Evolutionary conservation across 2,329 filamentous ascomycete genomes (phyloP).

Genomic region (Tetracladium maxilliforme): DNA sequence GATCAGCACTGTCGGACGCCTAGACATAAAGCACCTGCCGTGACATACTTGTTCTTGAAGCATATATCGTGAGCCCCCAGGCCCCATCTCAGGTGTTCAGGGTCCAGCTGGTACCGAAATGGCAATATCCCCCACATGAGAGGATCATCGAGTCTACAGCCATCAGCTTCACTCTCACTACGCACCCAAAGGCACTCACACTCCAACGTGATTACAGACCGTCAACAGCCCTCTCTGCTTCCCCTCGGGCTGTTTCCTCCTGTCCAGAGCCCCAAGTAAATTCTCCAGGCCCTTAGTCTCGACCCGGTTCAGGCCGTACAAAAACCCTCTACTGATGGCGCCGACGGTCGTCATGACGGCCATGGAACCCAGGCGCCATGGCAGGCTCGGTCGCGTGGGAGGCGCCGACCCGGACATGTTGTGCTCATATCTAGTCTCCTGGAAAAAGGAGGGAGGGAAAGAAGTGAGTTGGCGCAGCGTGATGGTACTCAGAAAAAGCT

Average conservation of each 20-base stretch:
- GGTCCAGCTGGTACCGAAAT: conserved; percentile 53
- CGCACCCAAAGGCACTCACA: conserved; percentile 44
- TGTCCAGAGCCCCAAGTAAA: conserved; percentile 65
- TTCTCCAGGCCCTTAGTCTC: conserved; percentile 63
- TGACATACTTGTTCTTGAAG: conserved; percentile 64
- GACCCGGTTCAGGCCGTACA: conserved; percentile 59
- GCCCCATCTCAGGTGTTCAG: conserved; percentile 70
- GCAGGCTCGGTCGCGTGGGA: conserved; percentile 34
- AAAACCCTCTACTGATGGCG: conserved; percentile 55
- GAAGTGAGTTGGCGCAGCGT: no score
- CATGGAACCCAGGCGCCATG: conserved; percentile 63
- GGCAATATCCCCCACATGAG: conserved; percentile 87
- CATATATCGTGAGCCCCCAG: conserved; percentile 92
- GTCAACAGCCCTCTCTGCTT: conserved; percentile 72
- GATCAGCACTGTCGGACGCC: neutral
- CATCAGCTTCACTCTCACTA: conserved; percentile 8
- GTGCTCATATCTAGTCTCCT: no score
- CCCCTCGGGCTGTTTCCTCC: conserved; percentile 47
- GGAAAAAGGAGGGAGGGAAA: no score
- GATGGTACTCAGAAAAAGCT: no score
- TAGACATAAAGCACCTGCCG: no score
- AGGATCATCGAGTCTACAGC: conserved; percentile 73
- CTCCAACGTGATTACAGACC: conserved; percentile 82
- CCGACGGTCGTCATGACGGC: conserved; percentile 62
- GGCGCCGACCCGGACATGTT: conserved; percentile 1